These are phyloP conservation scores for Candida manassasensis DNA, from an alignment of 805 yeast species.

Conservation along the genomic window DNA sequence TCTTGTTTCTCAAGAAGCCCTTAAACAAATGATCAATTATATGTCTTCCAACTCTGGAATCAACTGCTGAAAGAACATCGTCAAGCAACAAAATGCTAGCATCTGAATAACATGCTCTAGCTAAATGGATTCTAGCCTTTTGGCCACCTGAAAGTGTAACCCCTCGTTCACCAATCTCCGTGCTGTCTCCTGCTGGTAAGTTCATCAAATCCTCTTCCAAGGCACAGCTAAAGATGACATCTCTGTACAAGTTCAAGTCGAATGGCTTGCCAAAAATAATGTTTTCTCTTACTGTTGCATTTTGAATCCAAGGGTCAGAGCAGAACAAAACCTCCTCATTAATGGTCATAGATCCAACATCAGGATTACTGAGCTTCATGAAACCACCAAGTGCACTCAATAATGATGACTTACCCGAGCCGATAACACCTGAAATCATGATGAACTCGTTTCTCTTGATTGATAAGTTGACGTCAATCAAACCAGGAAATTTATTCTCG, in stretches of 20 bases:
- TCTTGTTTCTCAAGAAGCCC: constrained; percentile 28
- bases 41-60: constrained; percentile 39
- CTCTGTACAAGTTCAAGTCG: constrained; percentile 23
- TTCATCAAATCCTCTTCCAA: constrained; percentile 33
- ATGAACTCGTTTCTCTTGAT: constrained; percentile 32
- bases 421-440: constrained; percentile 40
- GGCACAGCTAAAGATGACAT: constrained; percentile 34
- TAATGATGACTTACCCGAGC: constrained; percentile 41
- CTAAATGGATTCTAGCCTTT: constrained; percentile 41
- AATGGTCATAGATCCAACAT: constrained; percentile 20
- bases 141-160: constrained; percentile 43
- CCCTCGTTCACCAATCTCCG: constrained; percentile 44
- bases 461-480: constrained; percentile 27
- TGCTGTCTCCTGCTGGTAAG: constrained; percentile 34
- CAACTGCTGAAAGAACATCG: constrained; percentile 44
- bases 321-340: constrained; percentile 31
- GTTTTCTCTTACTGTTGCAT: constrained; percentile 37
- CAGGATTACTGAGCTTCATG: constrained; percentile 29
- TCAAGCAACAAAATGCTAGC: constrained; percentile 34
- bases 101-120: constrained; percentile 37
- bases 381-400: constrained; percentile 37
- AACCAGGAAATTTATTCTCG: constrained; percentile 26
- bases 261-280: constrained; percentile 33
- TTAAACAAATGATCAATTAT: constrained; percentile 32
- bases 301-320: constrained; percentile 40